phyloP scores from a whole-genome alignment of 1,284 basidiomycete genomes.

The Sporisorium iseilematis-ciliati region DNA sequence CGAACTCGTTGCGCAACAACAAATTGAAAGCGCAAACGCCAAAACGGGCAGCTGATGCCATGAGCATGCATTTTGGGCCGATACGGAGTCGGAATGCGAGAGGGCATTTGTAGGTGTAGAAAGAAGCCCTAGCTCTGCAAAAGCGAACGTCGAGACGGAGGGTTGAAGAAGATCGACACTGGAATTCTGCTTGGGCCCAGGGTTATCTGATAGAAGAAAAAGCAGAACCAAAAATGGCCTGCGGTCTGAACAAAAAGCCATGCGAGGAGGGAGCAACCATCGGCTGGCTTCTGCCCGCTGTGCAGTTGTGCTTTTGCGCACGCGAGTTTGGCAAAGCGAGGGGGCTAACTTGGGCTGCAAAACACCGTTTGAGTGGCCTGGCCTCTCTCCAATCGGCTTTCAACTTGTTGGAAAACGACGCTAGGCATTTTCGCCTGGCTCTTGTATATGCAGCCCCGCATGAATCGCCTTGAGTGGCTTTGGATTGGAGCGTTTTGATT shows the following conservation, averaged over 20 bases:
- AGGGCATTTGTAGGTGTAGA: too few relatives aligned
- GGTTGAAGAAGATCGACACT: neutral
- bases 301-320: neutral
- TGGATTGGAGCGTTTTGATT: neutral
- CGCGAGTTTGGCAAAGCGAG: neutral
- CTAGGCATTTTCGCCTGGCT: neutral
- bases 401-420: constrained; percentile 6
- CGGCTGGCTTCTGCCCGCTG: neutral
- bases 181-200: neutral
- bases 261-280: constrained; percentile 5
- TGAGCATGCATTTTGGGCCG: neutral
- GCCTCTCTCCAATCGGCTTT: neutral
- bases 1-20: neutral
- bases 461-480: too few relatives aligned
- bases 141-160: neutral
- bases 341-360: neutral
- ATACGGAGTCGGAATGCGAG: constrained; percentile 1
- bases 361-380: too few relatives aligned
- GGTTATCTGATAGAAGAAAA: constrained; percentile 22
- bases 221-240: neutral
- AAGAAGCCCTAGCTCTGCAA: too few relatives aligned
- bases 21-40: constrained; percentile 1
- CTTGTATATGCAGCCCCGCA: too few relatives aligned
- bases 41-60: neutral
- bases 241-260: constrained; percentile 1